Conservation (phyloP, 2,329 filamentous ascomycete species). For the Cadophora gregata region DNA sequence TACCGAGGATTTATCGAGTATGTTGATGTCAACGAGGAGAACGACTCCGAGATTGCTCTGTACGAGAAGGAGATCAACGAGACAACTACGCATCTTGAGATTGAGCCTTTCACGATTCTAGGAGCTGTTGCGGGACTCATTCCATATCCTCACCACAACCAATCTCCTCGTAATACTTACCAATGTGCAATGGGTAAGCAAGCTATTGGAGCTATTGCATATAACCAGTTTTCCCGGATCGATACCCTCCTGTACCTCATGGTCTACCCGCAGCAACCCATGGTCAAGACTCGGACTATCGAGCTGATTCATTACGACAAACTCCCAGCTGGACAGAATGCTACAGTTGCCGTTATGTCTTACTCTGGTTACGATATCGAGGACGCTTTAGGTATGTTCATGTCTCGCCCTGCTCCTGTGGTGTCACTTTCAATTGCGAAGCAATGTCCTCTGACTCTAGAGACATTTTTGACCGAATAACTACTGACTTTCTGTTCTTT, state of each 20-base stretch:
- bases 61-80: slow-evolving; percentile 84
- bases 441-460: background rate
- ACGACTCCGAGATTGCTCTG: slow-evolving; percentile 91
- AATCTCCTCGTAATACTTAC: slow-evolving; percentile 97
- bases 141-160: slow-evolving; percentile 98
- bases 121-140: slow-evolving; percentile 96
- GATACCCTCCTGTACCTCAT: slow-evolving; percentile 95
- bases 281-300: slow-evolving; percentile 97
- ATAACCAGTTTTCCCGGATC: slow-evolving; percentile 97
- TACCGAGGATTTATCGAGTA: slow-evolving; percentile 92
- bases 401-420: too few species aligned
- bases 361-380: slow-evolving; percentile 99
- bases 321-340: slow-evolving; percentile 94
- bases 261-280: slow-evolving; percentile 95
- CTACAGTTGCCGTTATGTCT: slow-evolving; percentile 98
- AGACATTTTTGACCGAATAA: background rate
- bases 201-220: slow-evolving; percentile 97
- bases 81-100: slow-evolving; percentile 91
- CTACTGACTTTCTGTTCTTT: slow-evolving; percentile 50
- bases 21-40: slow-evolving; percentile 97
- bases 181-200: slow-evolving; percentile 99
- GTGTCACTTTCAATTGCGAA: background rate
- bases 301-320: slow-evolving; percentile 98
- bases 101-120: slow-evolving; percentile 96
- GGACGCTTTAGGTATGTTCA: too few species aligned